Evolutionary conservation across 2,329 filamentous ascomycete species (phyloP).

Genomic region (Alternaria viburni): DNA sequence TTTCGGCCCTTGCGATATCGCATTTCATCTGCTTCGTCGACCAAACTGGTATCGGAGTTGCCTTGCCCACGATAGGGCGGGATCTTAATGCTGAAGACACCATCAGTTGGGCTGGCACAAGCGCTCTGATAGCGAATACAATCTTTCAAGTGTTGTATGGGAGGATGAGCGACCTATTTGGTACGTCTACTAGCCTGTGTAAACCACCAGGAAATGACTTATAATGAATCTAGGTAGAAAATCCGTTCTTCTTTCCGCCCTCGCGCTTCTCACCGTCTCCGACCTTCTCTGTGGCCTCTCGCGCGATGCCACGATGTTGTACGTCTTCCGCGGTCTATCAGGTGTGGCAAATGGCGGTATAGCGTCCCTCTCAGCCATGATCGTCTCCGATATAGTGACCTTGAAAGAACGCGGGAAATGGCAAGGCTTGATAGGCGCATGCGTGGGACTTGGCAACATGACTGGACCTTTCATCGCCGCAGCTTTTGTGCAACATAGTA

Average conservation of each 20-base stretch:
- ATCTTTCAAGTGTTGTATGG: slow-evolving; percentile 71
- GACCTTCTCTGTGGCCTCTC: slow-evolving; percentile 67
- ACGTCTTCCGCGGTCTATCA: slow-evolving; percentile 64
- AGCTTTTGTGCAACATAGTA: slow-evolving; percentile 23
- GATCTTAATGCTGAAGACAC: slow-evolving; percentile 52
- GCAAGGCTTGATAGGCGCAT: slow-evolving; percentile 42
- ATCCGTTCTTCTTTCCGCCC: slow-evolving; percentile 58
- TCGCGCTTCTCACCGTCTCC: slow-evolving; percentile 61
- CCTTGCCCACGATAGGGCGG: slow-evolving; percentile 46
- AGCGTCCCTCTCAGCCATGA: slow-evolving; percentile 49
- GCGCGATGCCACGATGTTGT: slow-evolving; percentile 63
- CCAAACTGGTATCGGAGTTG: slow-evolving; percentile 61
- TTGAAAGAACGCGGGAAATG: slow-evolving; percentile 47
- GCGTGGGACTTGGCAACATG: slow-evolving; percentile 32
- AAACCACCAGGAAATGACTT: background rate
- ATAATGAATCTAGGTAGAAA: slow-evolving; percentile 14
- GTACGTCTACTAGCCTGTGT: slow-evolving; percentile 27
- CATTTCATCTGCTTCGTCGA: slow-evolving; percentile 64
- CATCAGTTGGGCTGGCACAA: slow-evolving; percentile 63
- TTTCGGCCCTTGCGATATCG: slow-evolving; percentile 59
- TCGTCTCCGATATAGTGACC: slow-evolving; percentile 46
- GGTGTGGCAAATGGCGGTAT: slow-evolving; percentile 69
- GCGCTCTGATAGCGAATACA: slow-evolving; percentile 63
- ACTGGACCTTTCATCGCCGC: slow-evolving; percentile 35
- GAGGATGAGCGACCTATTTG: slow-evolving; percentile 66